A percentile compares a stretch with the other conserved stretches of the same genome.
Evolutionary conservation across 2,329 filamentous ascomycete species (phyloP).

Genomic region (Escovopsis sp.): DNA sequence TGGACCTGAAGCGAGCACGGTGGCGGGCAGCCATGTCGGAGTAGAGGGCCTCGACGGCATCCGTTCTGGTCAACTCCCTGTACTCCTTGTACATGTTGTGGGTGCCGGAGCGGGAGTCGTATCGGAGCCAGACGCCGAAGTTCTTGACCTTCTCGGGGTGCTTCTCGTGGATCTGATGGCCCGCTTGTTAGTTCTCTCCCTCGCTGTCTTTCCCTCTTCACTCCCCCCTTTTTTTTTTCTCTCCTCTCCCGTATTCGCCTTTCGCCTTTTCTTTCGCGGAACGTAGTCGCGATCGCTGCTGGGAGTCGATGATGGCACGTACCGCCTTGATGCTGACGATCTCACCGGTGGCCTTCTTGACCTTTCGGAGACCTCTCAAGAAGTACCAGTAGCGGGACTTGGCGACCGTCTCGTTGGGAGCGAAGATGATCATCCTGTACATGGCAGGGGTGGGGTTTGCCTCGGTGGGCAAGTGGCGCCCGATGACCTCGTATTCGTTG

Average conservation of each 20-base stretch:
- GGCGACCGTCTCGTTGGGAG: constrained; percentile 91
- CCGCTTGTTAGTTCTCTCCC: constrained; percentile 6
- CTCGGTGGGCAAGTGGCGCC: constrained; percentile 96
- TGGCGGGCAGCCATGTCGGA: constrained; percentile 99
- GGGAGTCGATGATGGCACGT: constrained; percentile 14
- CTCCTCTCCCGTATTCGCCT: too few species aligned
- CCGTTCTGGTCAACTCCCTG: constrained; percentile 93
- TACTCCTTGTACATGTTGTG: constrained; percentile 99
- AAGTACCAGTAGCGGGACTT: constrained; percentile 99
- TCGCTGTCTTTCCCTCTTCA: not conserved
- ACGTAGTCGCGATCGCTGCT: too few species aligned
- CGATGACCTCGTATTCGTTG: constrained; percentile 99
- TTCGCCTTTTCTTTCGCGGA: too few species aligned
- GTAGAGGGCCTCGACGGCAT: constrained; percentile 94
- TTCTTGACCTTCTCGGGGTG: constrained; percentile 99
- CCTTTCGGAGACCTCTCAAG: constrained; percentile 96
- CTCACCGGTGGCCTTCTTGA: constrained; percentile 99
- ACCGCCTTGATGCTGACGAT: constrained; percentile 95
- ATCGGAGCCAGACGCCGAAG: constrained; percentile 99
- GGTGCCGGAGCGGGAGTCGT: constrained; percentile 98
- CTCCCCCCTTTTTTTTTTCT: too few species aligned
- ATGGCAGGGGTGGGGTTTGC: constrained; percentile 93
- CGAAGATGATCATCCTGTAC: constrained; percentile 99
- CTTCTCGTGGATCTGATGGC: constrained; percentile 98
- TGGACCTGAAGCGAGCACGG: constrained; percentile 88